Evolutionary conservation across 2,329 filamentous ascomycete genomes (phyloP).

Genomic region (Verticillium nonalfalfae): DNA sequence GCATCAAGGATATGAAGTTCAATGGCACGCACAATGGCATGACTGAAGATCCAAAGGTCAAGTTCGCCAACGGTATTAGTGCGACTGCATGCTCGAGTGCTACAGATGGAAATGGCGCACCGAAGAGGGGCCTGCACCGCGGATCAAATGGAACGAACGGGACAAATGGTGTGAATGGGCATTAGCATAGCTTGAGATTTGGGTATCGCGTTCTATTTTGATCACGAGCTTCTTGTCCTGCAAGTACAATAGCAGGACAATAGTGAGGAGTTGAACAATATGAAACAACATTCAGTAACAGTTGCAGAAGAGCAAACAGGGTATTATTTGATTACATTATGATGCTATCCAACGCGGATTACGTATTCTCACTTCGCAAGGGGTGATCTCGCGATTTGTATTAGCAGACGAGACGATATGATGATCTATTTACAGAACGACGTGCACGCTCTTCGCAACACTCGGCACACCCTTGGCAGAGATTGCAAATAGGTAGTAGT

Average conservation of each 20-base stretch:
- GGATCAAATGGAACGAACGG: background rate
- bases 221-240: too few relatives aligned
- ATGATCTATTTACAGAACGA: slow-evolving; percentile 8
- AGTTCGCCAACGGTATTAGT: slow-evolving; percentile 43
- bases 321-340: background rate
- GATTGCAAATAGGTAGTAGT: slow-evolving; percentile 48
- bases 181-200: background rate
- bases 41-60: slow-evolving; percentile 31
- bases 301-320: background rate
- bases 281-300: background rate
- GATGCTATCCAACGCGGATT: background rate
- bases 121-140: background rate
- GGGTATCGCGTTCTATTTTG: too few relatives aligned
- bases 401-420: too few relatives aligned
- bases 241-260: background rate
- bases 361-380: background rate
- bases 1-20: slow-evolving; percentile 48
- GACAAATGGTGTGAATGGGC: background rate
- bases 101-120: slow-evolving; percentile 3
- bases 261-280: background rate
- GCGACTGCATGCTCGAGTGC: background rate
- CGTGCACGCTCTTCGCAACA: slow-evolving; percentile 32
- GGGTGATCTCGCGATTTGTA: too few relatives aligned
- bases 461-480: slow-evolving; percentile 37
- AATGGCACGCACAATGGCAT: slow-evolving; percentile 59